Evolutionary conservation across 2,329 filamentous ascomycete genomes (phyloP), one percentile per base, ranked within the genome.

Genomic region (Hortaea werneckii): DNA sequence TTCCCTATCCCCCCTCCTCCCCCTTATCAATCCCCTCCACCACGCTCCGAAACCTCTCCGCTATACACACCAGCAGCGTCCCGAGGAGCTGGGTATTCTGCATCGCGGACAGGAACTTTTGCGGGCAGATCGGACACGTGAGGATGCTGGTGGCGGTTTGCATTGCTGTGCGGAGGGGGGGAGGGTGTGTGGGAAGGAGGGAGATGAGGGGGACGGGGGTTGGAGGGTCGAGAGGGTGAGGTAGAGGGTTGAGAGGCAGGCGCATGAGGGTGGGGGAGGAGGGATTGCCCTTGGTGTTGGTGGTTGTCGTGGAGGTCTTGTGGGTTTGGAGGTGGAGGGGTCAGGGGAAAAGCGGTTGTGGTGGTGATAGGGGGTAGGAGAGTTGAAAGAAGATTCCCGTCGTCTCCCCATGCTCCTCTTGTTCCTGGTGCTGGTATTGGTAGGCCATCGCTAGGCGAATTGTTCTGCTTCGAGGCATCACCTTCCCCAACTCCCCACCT

Each of bases 211-310:
- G 37, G 54, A 44, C 42, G 71, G 57, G 8, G 63, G 53, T 49
- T 70, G 65, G 12, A 75, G 61, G 37, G 62, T 64, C 12, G 60
- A 64, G 20, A 73, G 57, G 1, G 65, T 66, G 2, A 73, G 60
- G 52, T 71, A 73, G 45, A 69, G 67, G n/a, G 63, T 62, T 6
- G 66, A 67, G 30, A 73, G 65, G 49, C 71, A 74, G 42, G 64
- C 63, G 54, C 71, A 73, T 10, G 8, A 54, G 50, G 9, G 56
- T 13, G 28, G 51, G 37, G 55, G 47, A 27, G 37, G 42, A 12
- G 20, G 45, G 47, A n/a, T 46, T 40, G 43, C 29, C 44, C 42
- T 38, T 44, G 43, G 26, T 44, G 39, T 26, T 11, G 37, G 27
- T 9, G 38, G 28, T 28, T 9, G 35, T 26, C n/a, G 50, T 41